Evolutionary conservation across 371 early-diverging fungal species (phyloP).

Genomic region (Zopfochytrium polystomum): DNA sequence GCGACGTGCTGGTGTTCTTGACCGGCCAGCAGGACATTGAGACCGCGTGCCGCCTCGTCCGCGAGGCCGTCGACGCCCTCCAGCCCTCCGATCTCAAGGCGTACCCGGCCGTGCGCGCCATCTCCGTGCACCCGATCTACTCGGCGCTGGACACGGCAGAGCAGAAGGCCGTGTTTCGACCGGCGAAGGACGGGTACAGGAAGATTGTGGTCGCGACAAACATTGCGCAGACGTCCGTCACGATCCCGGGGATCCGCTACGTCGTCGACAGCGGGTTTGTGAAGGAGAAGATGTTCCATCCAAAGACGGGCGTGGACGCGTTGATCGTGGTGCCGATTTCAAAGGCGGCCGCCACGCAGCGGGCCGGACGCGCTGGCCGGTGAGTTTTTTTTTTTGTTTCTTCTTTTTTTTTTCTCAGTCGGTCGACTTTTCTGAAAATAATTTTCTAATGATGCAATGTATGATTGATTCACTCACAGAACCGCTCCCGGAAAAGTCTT

Average conservation of each 20-base stretch:
- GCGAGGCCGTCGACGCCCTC: constrained; percentile 26
- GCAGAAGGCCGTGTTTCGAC: constrained; percentile 46
- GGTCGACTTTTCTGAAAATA: neutral
- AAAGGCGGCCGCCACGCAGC: constrained; percentile 65
- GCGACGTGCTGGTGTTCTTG: constrained; percentile 84
- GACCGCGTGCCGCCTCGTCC: constrained; percentile 56
- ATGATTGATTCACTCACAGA: constrained; percentile 30
- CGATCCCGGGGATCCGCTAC: constrained; percentile 83
- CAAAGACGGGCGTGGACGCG: constrained; percentile 74
- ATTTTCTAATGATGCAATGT: no score
- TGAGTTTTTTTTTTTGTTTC: no score
- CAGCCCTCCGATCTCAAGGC: constrained; percentile 26
- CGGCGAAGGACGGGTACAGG: constrained; percentile 37
- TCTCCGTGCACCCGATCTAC: constrained; percentile 48
- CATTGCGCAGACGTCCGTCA: constrained; percentile 75
- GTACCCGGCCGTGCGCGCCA: constrained; percentile 27
- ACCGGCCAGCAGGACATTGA: constrained; percentile 92
- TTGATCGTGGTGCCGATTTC: constrained; percentile 71
- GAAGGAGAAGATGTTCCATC: constrained; percentile 81
- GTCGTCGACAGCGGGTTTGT: constrained; percentile 93
- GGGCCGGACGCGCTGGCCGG: constrained; percentile 64
- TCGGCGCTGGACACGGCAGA: constrained; percentile 46
- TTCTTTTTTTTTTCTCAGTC: neutral
- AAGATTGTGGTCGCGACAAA: constrained; percentile 68
- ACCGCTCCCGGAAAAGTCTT: constrained; percentile 60